Evolutionary conservation across 2,329 filamentous ascomycete genomes (phyloP).

Genomic region (Drechslerella stenobrocha): DNA sequence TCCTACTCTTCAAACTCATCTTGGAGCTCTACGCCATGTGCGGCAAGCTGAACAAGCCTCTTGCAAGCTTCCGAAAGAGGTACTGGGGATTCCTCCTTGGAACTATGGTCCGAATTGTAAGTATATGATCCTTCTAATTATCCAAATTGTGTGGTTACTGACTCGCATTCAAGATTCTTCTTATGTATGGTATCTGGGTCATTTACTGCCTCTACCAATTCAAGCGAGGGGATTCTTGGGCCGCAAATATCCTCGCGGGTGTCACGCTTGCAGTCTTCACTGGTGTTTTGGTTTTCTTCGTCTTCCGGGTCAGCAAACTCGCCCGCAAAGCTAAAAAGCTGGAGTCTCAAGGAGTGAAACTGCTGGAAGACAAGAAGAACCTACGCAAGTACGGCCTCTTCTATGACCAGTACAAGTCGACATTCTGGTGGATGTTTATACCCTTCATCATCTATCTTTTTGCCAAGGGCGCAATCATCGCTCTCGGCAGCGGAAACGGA

Average conservation of each 20-base stretch:
- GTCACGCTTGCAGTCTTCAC: slow-evolving; percentile 82
- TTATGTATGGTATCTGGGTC: slow-evolving; percentile 93
- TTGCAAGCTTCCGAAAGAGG: slow-evolving; percentile 85
- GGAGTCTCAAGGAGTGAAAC: slow-evolving; percentile 68
- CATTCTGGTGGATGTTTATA: slow-evolving; percentile 96
- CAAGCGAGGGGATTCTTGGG: slow-evolving; percentile 90
- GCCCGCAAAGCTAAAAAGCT: slow-evolving; percentile 72
- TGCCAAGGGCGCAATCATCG: slow-evolving; percentile 81
- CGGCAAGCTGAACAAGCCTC: slow-evolving; percentile 76
- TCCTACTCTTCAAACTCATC: slow-evolving; percentile 86
- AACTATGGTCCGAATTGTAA: slow-evolving; percentile 74
- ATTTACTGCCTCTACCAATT: slow-evolving; percentile 97
- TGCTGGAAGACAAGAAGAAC: slow-evolving; percentile 85
- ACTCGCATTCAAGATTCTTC: slow-evolving; percentile 63
- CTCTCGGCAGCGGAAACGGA: slow-evolving; percentile 81
- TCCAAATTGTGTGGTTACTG: slow-evolving; percentile 5
- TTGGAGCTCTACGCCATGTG: slow-evolving; percentile 91
- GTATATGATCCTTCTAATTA: slow-evolving; percentile 12
- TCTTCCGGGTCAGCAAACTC: slow-evolving; percentile 76
- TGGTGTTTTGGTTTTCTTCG: slow-evolving; percentile 76
- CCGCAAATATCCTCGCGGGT: slow-evolving; percentile 78
- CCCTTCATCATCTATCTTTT: slow-evolving; percentile 89
- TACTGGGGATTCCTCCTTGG: slow-evolving; percentile 94
- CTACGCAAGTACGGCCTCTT: slow-evolving; percentile 98
- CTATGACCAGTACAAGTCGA: slow-evolving; percentile 92